phyloP scores from a whole-genome alignment of 805 yeast species.

The Candida tammaniensis region DNA sequence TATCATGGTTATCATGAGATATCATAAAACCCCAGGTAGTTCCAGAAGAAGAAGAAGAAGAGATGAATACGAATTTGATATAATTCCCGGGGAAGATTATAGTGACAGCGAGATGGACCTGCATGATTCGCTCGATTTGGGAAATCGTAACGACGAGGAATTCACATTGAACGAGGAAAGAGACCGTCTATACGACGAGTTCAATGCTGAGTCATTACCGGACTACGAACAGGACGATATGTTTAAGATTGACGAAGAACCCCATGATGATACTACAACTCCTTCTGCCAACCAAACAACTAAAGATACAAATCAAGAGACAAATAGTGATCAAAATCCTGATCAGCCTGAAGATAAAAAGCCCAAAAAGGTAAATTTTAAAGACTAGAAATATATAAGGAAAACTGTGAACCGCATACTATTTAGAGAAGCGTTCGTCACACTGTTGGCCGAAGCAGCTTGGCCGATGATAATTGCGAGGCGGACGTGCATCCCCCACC shows the following conservation, averaged over 20 bases:
- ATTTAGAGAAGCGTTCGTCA: no score
- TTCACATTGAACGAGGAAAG: constrained; percentile 31
- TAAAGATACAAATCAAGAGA: not conserved
- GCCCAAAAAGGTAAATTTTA: constrained; percentile 8
- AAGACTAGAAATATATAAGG: constrained; percentile 8
- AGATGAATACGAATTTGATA: constrained; percentile 73
- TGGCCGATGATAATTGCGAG: no score
- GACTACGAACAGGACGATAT: constrained; percentile 33
- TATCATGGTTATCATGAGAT: constrained; percentile 45
- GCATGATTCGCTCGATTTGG: constrained; percentile 35
- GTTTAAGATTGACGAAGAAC: constrained; percentile 41
- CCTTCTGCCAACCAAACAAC: not conserved
- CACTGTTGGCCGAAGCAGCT: no score
- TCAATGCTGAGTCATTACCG: constrained; percentile 36
- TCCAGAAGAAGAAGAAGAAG: constrained; percentile 53
- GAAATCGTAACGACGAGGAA: constrained; percentile 18
- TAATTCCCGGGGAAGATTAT: constrained; percentile 65
- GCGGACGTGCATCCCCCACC: no score
- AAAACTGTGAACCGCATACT: no score
- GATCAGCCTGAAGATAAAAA: not conserved
- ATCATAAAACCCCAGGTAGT: constrained; percentile 40
- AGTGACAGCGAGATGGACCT: constrained; percentile 35
- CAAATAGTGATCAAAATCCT: not conserved
- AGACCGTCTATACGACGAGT: constrained; percentile 39
- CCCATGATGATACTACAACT: constrained; percentile 28